Evolutionary conservation across 257 asterid species (phyloP).

Genomic region (Salvia splendens): DNA sequence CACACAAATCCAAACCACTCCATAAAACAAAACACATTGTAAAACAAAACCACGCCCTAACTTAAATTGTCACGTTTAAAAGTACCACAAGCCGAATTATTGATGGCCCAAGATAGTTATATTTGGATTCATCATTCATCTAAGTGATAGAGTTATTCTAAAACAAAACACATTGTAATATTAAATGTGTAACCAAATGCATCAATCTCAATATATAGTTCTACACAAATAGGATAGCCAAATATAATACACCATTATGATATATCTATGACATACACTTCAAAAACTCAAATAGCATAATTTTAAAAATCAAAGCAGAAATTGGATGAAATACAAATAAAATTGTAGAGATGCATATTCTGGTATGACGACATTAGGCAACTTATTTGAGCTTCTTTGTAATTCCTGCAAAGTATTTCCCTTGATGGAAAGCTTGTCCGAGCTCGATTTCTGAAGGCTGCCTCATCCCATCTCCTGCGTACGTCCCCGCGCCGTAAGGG

Average conservation of each 20-base stretch:
- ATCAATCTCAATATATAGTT: neutral
- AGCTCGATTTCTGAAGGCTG: conserved; percentile 52
- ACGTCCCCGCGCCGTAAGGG: conserved; percentile 59
- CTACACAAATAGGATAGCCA: neutral
- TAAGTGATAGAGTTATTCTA: neutral
- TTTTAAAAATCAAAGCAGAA: neutral
- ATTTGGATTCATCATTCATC: neutral
- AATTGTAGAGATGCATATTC: neutral
- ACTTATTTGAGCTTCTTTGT: conserved; percentile 53
- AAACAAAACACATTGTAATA: neutral
- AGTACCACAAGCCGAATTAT: neutral
- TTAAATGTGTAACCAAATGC: neutral
- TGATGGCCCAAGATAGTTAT: neutral
- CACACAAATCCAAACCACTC: too few relatives aligned
- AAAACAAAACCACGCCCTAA: too few relatives aligned
- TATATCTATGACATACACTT: conserved; percentile 12
- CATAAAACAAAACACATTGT: too few relatives aligned
- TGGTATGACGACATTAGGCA: conserved; percentile 15
- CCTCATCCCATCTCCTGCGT: conserved; percentile 55
- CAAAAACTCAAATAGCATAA: neutral
- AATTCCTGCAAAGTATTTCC: conserved; percentile 50
- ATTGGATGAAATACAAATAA: neutral
- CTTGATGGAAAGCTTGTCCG: conserved; percentile 57
- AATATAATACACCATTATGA: neutral
- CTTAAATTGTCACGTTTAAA: neutral